Evolutionary conservation across 257 asterid genomes (phyloP).

Genomic region (Echium plantagineum): DNA sequence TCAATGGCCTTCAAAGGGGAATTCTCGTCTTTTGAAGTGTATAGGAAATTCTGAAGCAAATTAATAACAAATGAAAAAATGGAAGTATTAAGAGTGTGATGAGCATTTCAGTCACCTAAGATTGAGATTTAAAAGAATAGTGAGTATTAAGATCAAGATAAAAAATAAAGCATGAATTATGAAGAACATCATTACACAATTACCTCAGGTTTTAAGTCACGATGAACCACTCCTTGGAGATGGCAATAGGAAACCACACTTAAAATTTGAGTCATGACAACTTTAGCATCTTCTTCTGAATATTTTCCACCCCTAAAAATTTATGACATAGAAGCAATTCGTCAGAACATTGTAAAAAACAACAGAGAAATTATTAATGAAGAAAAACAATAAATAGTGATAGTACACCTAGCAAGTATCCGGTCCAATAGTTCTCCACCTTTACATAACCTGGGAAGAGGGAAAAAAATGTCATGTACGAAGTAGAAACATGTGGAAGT

Average conservation of each 20-base stretch:
- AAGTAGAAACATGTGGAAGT: too few relatives aligned
- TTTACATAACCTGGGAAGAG: too few relatives aligned
- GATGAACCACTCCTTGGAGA: conserved; percentile 79
- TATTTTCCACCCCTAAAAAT: conserved; percentile 57
- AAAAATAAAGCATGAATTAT: too few relatives aligned
- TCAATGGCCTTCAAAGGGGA: conserved; percentile 77
- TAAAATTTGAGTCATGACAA: conserved; percentile 51
- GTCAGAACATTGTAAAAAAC: conserved; percentile 1
- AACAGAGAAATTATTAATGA: background rate
- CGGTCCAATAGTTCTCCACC: too few relatives aligned
- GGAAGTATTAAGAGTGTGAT: conserved; percentile 2
- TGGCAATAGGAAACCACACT: conserved; percentile 69
- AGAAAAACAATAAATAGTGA: background rate
- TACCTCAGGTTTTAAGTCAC: conserved; percentile 72
- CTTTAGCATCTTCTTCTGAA: conserved; percentile 59
- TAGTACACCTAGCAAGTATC: conserved; percentile 25
- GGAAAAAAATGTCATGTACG: too few relatives aligned
- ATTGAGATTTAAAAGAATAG: too few relatives aligned
- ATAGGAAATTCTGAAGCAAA: conserved; percentile 67
- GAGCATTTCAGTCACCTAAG: background rate
- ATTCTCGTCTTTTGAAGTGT: conserved; percentile 60
- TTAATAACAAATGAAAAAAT: conserved; percentile 2
- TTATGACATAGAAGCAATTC: conserved; percentile 7
- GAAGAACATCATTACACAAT: background rate
- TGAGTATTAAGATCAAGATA: too few relatives aligned